Evolutionary conservation across 345 rosid genomes (phyloP), one percentile per base, ranked within the genome.

Genomic region (Anastatica hierochuntica): DNA sequence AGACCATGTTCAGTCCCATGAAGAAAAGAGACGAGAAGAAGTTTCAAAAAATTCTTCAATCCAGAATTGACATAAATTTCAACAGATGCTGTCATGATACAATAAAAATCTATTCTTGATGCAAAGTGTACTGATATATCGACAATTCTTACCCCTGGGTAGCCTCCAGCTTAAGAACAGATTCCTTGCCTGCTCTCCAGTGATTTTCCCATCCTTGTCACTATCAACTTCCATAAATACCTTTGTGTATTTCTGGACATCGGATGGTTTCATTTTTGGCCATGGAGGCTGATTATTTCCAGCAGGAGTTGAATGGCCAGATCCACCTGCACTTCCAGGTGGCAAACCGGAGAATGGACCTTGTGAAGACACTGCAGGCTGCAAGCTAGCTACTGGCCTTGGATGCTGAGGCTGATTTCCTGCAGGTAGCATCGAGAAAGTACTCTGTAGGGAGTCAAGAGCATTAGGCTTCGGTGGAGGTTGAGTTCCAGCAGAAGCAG

Each of bases 151-250:
- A 90, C 98, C 98, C 78, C 96, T 77, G 31, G 98, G 96, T 41
- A 90, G 74, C 75, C 84, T 82, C 98, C 98, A 88, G 71, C 98
- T 90, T 73, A 87, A 74, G 65, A 90, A 90, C 43, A 90, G 72
- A 74, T 88, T 81, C 62, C 82, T 76, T 29, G 98, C 96, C 79
- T 90, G 81, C 72, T 84, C 95, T 23, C 98, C 98, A 21, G 80
- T 84, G 46, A 90, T 84, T 73, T 76, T 87, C 49, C 98, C 98
- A 81, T 90, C 98, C 67, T 83, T 79, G 62, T 90, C 98, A 13
- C 70, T 78, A 67, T 90, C 98, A 39, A 90, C 96, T 78, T 85
- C 88, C 81, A 78, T 67, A 72, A 90, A 90, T 19, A 90, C 98
- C 73, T 84, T 90, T 3, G 75, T 51, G 68, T 90, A 90, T 56